Base-by-base conservation (phyloP, 2,329 filamentous ascomycete genomes). In the Neonectria coccinea region DNA sequence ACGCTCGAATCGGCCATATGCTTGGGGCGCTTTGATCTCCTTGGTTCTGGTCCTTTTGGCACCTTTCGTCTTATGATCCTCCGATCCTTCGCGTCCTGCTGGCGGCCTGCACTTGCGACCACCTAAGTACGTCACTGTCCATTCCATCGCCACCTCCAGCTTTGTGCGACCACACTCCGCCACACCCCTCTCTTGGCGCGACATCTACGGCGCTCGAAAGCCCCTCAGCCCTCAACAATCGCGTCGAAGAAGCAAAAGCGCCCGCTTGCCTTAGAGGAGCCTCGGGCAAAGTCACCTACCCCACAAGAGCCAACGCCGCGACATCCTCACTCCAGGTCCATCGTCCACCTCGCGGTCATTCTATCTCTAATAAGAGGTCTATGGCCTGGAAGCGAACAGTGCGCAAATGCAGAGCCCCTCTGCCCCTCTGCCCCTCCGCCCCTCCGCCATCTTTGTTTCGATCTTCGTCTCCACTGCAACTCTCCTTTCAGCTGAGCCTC, bases 371-470 rank as follows among this genome's bases (percentile, higher is more conserved):
- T 12, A 44, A 11, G 12, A 45, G 18, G 18, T 33, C 22, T 8
- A 64, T 39, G 44, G 45, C 60, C 62, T 44, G 51, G 57, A 61
- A 64, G 62, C 29, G 62, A 47, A 56, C 57, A 56, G 57, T 64
- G 62, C 62, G 57, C 51, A 31, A 22, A 25, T 53, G 51, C 31
- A 59, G 29, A 25, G 42, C 53, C 54, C 53, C 54, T 56, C 29
- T 9, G 29, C 54, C 54, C 41, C 59, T 57, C 47, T n/a, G 42
- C 53, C 54, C 53, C 54, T 56, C 29, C 5, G 29, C 54, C 54
- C 41, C 59, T 57, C 47, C 22, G 39, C 53, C 48, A 41, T 45
- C 59, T 36, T 53, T n/a, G 33, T 31, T 42, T 48, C n/a, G 25
- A 29, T 22, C 42, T 29, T 33, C 20, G 20, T 25, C 18, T 55